Percentiles rank a stretch among this genome's conserved stretches.
phyloP scores from a whole-genome alignment of 768 basidiomycete species.

The Mycena amicta region DNA sequence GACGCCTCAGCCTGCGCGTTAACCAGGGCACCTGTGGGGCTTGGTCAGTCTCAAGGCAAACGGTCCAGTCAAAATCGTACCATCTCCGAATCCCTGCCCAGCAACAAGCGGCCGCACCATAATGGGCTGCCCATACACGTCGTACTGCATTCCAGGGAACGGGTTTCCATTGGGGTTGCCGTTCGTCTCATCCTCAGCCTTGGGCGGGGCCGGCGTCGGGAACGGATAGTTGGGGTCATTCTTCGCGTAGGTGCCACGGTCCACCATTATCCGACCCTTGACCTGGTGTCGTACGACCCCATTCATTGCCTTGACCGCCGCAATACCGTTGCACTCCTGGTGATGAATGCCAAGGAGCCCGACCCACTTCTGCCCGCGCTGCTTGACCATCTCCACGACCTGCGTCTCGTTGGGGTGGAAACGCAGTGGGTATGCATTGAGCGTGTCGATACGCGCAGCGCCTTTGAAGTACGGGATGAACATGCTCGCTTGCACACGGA shows the following conservation, averaged over 20 bases:
- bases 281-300: constrained; percentile 55
- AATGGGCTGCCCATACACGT: constrained; percentile 29
- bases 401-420: constrained; percentile 50
- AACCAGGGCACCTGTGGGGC: constrained; percentile 24
- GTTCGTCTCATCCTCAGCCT: constrained; percentile 15
- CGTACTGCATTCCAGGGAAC: constrained; percentile 5
- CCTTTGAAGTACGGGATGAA: constrained; percentile 49
- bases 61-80: neutral
- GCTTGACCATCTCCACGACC: constrained; percentile 41
- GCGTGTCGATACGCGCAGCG: constrained; percentile 48
- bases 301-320: constrained; percentile 38
- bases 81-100: constrained; percentile 6
- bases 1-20: constrained; percentile 17
- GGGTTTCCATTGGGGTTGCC: neutral
- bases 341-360: constrained; percentile 57
- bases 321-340: constrained; percentile 57
- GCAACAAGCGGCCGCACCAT: constrained; percentile 10
- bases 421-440: constrained; percentile 56
- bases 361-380: constrained; percentile 62
- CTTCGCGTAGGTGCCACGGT: constrained; percentile 56
- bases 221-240: constrained; percentile 54
- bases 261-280: constrained; percentile 62
- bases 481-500: constrained; percentile 41
- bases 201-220: constrained; percentile 38
- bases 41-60: neutral